Evolutionary conservation across 768 basidiomycete species (phyloP).

Genomic region (Leccinum boreale): DNA sequence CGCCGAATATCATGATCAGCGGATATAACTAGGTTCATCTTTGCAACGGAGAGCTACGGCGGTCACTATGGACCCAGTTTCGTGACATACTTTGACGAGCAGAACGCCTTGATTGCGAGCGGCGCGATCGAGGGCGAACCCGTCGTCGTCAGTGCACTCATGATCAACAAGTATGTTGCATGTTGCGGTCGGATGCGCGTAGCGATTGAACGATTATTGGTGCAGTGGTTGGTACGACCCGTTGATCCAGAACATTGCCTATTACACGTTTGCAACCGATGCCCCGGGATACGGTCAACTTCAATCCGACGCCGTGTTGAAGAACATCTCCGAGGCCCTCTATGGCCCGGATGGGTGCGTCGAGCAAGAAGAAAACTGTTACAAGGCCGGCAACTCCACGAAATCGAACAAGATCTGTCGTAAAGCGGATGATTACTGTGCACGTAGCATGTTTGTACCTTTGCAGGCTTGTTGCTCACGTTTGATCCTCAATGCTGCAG

Average conservation of each 20-base stretch:
- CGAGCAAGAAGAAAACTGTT: slow-evolving; percentile 55
- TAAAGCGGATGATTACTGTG: slow-evolving; percentile 54
- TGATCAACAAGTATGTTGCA: slow-evolving; percentile 56
- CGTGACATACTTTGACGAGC: slow-evolving; percentile 61
- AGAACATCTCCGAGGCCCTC: slow-evolving; percentile 44
- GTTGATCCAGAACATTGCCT: slow-evolving; percentile 58
- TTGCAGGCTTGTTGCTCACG: background rate
- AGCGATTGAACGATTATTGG: background rate
- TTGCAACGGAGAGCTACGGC: slow-evolving; percentile 66
- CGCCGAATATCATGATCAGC: background rate
- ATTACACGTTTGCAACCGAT: slow-evolving; percentile 54
- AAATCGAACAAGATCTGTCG: slow-evolving; percentile 49
- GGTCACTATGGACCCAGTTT: slow-evolving; percentile 67
- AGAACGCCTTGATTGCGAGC: slow-evolving; percentile 49
- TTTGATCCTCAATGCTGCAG: slow-evolving; percentile 25
- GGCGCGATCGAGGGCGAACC: slow-evolving; percentile 46
- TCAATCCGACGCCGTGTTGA: slow-evolving; percentile 43
- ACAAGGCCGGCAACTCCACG: slow-evolving; percentile 45
- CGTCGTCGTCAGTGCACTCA: slow-evolving; percentile 54
- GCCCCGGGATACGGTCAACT: slow-evolving; percentile 69
- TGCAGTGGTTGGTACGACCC: slow-evolving; percentile 65
- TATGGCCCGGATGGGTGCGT: slow-evolving; percentile 49
- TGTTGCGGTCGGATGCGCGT: background rate
- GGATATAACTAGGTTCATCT: slow-evolving; percentile 44
- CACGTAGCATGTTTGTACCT: slow-evolving; percentile 30